Base-by-base conservation (phyloP, 768 basidiomycete genomes). In the Rhodotorula graminis region DNA sequence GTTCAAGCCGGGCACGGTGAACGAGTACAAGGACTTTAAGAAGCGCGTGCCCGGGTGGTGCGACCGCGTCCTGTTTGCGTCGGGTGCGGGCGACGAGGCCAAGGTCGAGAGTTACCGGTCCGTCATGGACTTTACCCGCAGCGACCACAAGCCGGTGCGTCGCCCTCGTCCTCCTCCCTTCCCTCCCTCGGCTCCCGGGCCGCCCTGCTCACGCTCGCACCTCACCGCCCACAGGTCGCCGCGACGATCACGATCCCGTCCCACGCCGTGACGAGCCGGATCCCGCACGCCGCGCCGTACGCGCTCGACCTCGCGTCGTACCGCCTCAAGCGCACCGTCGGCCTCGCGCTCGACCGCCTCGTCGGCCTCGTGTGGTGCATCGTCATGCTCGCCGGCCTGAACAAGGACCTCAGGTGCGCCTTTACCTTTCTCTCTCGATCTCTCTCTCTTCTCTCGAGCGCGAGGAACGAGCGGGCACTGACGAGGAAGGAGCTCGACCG, bases 121-220 rank as follows among this genome's bases (percentile, higher is more conserved):
- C 50, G 85, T 93, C 73, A 90, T 89, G 23, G 88, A 89, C 0
- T 91, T 93, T 80, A 90, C 89, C 23, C 87, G 89, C 8, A 94
- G 92, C 19, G 95, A 98, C 81, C 95, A 98, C 82, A 96, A 96
- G 88, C 94, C 94, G 1, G 85, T 98, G 62, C 87, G 92, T 25
- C 84, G 87, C 44, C 93, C 93, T 21, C 83, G 87, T 11, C 83
- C 93, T n/a, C 64, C 79, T 10, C 40, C 67, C 70, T 63, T 66
- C 88, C 18, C 71, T 82, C 53, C 82, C 88, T 64, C 42, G 42
- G 42, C 18, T 46, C 44, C 44, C 15, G 44, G 18, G 14, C 3
- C 14, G 81, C 80, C 65, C 84, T 33, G 25, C 49, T 21, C 33
- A 37, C 37, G 23, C 25, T 25, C 49, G n/a, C 42, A 37, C 8